Conservation (phyloP, 371 early-diverging fungal species). For the Choanephora cucurbitarum region DNA sequence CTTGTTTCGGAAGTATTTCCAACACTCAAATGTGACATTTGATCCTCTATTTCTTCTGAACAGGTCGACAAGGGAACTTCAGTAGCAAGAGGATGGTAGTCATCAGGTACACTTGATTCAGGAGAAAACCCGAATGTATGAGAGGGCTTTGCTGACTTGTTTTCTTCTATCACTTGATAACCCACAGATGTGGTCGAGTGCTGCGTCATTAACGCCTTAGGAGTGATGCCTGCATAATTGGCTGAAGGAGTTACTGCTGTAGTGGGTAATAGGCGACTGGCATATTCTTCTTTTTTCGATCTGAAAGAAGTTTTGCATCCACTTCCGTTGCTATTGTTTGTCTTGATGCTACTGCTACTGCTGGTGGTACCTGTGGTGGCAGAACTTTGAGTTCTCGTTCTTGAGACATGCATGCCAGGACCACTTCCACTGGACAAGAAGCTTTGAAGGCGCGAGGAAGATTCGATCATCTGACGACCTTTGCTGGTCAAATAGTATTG, state of each 20-base stretch:
- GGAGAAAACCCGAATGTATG: background rate
- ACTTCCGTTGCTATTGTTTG: background rate
- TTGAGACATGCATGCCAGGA: background rate
- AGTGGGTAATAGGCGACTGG: constrained; percentile 16
- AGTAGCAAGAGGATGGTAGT: too few species aligned
- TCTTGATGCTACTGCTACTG: constrained; percentile 11
- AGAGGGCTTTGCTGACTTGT: background rate
- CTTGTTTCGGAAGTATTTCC: background rate
- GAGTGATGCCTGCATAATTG: constrained; percentile 1
- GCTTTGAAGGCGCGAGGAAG: constrained; percentile 19
- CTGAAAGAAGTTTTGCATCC: background rate
- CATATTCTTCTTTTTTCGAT: constrained; percentile 14
- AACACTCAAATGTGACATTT: too few species aligned
- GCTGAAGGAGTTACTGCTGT: background rate
- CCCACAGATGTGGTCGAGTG: background rate
- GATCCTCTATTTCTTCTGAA: too few species aligned
- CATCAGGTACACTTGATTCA: background rate
- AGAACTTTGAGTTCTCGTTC: constrained; percentile 20
- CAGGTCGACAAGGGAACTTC: too few species aligned
- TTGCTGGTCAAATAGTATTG: constrained; percentile 60
- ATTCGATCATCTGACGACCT: constrained; percentile 56
- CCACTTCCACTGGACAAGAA: background rate
- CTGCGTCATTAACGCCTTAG: constrained; percentile 14
- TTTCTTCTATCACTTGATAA: background rate
- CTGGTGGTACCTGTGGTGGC: constrained; percentile 10